These are phyloP conservation scores for Skeletonema menzelii DNA, from an alignment of 108 stramenopile species.

Conservation along the genomic window DNA sequence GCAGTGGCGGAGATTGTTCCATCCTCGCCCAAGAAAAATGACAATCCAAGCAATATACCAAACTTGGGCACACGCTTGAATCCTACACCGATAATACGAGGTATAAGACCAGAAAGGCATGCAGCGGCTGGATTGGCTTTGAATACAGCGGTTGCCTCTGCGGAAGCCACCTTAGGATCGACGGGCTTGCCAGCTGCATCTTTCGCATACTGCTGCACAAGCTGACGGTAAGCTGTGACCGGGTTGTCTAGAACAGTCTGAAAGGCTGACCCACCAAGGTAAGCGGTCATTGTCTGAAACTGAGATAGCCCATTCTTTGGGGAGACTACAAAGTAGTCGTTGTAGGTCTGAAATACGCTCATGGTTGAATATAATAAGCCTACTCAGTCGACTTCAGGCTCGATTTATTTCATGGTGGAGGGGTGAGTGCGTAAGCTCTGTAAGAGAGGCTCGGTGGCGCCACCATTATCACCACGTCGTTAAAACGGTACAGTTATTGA, in stretches of 20 bases:
- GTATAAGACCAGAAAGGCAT: slow-evolving; percentile 75
- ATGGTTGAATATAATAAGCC: slow-evolving; percentile 5
- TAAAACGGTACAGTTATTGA: too few relatives aligned
- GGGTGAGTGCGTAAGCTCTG: not conserved
- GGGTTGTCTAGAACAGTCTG: slow-evolving; percentile 93
- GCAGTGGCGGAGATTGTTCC: slow-evolving; percentile 75
- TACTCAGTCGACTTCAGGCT: not conserved
- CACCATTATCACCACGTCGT: too few relatives aligned
- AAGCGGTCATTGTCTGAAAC: slow-evolving; percentile 90
- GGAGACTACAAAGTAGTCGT: slow-evolving; percentile 82
- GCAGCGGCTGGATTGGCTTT: slow-evolving; percentile 78
- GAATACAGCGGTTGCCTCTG: slow-evolving; percentile 86
- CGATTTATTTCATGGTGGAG: not conserved
- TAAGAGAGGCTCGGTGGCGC: not conserved
- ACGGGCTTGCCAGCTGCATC: slow-evolving; percentile 83
- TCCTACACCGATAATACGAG: slow-evolving; percentile 89
- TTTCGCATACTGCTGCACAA: slow-evolving; percentile 93
- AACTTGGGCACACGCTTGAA: slow-evolving; percentile 95
- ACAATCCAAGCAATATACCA: slow-evolving; percentile 85
- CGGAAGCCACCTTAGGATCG: slow-evolving; percentile 77
- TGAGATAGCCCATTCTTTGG: slow-evolving; percentile 87
- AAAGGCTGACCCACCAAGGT: slow-evolving; percentile 88
- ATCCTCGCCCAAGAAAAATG: slow-evolving; percentile 69
- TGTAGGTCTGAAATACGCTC: slow-evolving; percentile 43
- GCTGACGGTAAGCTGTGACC: slow-evolving; percentile 91